Evolutionary conservation across 495 filamentous ascomycete species (phyloP).

Genomic region (Talaromyces ruber): DNA sequence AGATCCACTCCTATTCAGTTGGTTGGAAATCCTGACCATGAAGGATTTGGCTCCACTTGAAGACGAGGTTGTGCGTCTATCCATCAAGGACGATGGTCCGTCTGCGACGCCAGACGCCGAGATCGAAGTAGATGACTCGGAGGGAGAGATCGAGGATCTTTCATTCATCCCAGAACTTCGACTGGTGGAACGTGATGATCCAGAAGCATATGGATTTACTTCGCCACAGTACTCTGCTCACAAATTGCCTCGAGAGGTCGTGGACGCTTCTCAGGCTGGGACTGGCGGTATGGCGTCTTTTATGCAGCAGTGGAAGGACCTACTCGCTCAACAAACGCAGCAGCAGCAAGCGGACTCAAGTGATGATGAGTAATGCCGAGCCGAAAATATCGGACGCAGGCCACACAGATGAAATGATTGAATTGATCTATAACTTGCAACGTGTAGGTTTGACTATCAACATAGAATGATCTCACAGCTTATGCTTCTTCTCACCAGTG

Average conservation of each 20-base stretch:
- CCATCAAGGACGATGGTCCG: slow-evolving; percentile 20
- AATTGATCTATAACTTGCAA: not conserved
- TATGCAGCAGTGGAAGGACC: slow-evolving; percentile 75
- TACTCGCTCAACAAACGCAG: slow-evolving; percentile 50
- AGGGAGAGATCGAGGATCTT: slow-evolving; percentile 18
- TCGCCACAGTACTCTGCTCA: slow-evolving; percentile 89
- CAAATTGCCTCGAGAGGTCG: slow-evolving; percentile 90
- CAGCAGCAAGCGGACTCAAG: slow-evolving; percentile 34
- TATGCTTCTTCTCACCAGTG: slow-evolving; percentile 70
- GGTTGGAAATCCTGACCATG: slow-evolving; percentile 75
- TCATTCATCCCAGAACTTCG: slow-evolving; percentile 65
- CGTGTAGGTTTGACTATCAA: not conserved
- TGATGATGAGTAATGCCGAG: slow-evolving; percentile 23
- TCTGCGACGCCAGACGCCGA: slow-evolving; percentile 6
- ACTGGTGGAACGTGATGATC: slow-evolving; percentile 72
- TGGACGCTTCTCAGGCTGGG: slow-evolving; percentile 69
- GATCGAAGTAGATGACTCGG: slow-evolving; percentile 15
- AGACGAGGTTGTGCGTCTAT: slow-evolving; percentile 33
- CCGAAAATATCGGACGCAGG: not conserved
- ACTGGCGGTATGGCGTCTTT: slow-evolving; percentile 75
- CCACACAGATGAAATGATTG: not conserved
- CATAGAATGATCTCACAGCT: slow-evolving; percentile 45
- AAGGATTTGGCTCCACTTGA: slow-evolving; percentile 39
- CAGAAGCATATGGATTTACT: slow-evolving; percentile 75
- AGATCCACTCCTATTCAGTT: slow-evolving; percentile 82